Base-by-base conservation (phyloP, 371 early-diverging fungal genomes). In the Mucor irregularis region DNA sequence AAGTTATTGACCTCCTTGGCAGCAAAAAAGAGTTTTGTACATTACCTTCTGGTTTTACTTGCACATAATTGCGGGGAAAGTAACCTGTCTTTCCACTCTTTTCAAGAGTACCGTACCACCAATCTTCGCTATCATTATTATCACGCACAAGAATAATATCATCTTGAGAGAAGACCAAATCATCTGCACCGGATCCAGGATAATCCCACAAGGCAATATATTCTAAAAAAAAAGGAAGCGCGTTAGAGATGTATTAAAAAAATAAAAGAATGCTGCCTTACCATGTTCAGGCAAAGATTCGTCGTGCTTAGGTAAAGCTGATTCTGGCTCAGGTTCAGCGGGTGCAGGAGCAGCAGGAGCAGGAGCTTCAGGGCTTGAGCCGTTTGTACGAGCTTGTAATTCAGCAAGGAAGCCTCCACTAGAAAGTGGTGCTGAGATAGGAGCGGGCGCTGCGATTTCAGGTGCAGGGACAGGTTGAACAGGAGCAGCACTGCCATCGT, bases 391-490 rank as follows among this genome's bases (percentile, higher is more conserved):
- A 26, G 58, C 24, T 40, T 71, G 75, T 29, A 71, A 53, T 49
- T 75, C 75, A 16, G 63, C 58, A 24, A 71, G 39, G 28, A 75
- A 67, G 0, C 39, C 54, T 9, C 61, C 51, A 19, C 61, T 52
- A 1, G 64, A 89, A 68, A 83, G 90, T 10, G 91, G 83, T 25
- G 90, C 90, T 7, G 83, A 76, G 19, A 48, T 68, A 2, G 83
- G 74, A 31, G 62, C 62, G 10, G 71, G 77, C 22, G 61, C 59
- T 39, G 60, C 59, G 46, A 58, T 57, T 34, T 56, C 56, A 13
- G 56, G 34, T 29, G 34, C 34, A 30, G 53, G 33, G 5, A 16
- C 45, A 53, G 52, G 47, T 29, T 44, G 52, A 40, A 39, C 38
- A 31, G 64, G 42, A 4, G 26, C 49, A 8, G 33, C 25, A n/a